Conservation (phyloP, 352 stramenopile species). For the Plasmopara viticola region DNA sequence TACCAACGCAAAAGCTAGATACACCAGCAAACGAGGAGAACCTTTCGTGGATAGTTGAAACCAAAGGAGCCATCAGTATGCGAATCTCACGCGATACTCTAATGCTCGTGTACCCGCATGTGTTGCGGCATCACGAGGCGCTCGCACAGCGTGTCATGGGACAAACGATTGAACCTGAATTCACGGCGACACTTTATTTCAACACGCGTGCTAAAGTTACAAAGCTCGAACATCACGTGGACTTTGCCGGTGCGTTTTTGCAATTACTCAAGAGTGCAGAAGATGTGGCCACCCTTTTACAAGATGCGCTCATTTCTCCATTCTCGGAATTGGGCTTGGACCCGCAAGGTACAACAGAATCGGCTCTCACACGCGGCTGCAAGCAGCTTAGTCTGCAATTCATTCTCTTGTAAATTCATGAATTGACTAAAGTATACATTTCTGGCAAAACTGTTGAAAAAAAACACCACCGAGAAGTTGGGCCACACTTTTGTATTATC, state of each 20-base stretch:
- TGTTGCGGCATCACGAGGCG: constrained; percentile 42
- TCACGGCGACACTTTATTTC: constrained; percentile 49
- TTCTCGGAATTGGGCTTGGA: constrained; percentile 55
- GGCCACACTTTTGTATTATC: background rate
- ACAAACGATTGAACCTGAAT: constrained; percentile 51
- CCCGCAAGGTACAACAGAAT: constrained; percentile 33
- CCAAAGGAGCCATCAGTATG: constrained; percentile 31
- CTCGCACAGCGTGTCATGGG: constrained; percentile 47
- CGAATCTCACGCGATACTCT: constrained; percentile 59
- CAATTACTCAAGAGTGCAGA: constrained; percentile 29
- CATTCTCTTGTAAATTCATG: constrained; percentile 41
- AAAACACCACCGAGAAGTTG: no score
- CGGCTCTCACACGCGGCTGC: constrained; percentile 31
- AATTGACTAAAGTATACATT: no score
- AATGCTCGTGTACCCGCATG: constrained; percentile 66
- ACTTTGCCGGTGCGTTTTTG: constrained; percentile 53
- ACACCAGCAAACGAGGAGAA: constrained; percentile 11
- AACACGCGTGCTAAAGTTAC: constrained; percentile 36
- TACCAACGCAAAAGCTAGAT: constrained; percentile 9
- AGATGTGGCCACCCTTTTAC: constrained; percentile 32
- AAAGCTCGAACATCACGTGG: constrained; percentile 51
- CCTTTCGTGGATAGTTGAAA: constrained; percentile 30
- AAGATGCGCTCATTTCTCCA: constrained; percentile 44
- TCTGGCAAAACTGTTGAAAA: no score
- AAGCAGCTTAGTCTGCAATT: constrained; percentile 72